Conservation (phyloP, 495 filamentous ascomycete genomes). For the Podospora bellae-mahoneyi region DNA sequence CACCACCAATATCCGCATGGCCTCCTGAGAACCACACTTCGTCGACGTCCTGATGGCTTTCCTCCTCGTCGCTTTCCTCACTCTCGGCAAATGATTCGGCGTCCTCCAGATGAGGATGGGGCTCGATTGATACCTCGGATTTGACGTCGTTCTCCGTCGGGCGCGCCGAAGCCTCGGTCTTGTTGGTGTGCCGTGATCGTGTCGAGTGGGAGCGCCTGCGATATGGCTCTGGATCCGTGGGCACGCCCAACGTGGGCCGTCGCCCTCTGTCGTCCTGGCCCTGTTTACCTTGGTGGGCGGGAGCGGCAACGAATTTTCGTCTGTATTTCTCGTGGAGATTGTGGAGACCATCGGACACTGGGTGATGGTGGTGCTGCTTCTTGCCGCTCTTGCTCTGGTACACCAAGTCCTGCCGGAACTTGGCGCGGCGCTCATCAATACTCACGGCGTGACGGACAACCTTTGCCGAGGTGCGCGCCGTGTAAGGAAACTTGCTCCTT, state of each 20-base stretch:
- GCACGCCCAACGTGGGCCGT: slow-evolving; percentile 16
- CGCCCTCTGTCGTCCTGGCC: slow-evolving; percentile 20
- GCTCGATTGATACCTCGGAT: slow-evolving; percentile 27
- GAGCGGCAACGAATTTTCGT: slow-evolving; percentile 10
- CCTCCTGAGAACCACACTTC: slow-evolving; percentile 83
- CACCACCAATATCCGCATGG: slow-evolving; percentile 81
- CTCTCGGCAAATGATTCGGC: slow-evolving; percentile 35
- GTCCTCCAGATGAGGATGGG: slow-evolving; percentile 31
- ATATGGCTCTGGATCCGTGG: slow-evolving; percentile 37
- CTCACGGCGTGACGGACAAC: slow-evolving; percentile 69
- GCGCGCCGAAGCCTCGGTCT: slow-evolving; percentile 17
- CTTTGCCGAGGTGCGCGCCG: slow-evolving; percentile 69
- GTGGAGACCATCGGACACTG: slow-evolving; percentile 40
- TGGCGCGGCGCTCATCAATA: slow-evolving; percentile 74
- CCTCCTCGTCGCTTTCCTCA: slow-evolving; percentile 51
- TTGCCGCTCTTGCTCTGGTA: slow-evolving; percentile 50
- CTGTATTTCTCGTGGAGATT: slow-evolving; percentile 42
- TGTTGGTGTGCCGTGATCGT: slow-evolving; percentile 14
- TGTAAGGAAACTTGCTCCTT: slow-evolving; percentile 77
- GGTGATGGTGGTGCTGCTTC: slow-evolving; percentile 31
- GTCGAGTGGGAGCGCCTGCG: slow-evolving; percentile 45
- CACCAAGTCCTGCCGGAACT: slow-evolving; percentile 67
- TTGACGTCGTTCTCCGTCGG: slow-evolving; percentile 21
- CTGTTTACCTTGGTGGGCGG: neutral
- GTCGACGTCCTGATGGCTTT: slow-evolving; percentile 67